Percentiles rank a stretch among this genome's conserved stretches.
phyloP scores from a whole-genome alignment of 768 basidiomycete species.

The Leucocoprinus birnbaumii region DNA sequence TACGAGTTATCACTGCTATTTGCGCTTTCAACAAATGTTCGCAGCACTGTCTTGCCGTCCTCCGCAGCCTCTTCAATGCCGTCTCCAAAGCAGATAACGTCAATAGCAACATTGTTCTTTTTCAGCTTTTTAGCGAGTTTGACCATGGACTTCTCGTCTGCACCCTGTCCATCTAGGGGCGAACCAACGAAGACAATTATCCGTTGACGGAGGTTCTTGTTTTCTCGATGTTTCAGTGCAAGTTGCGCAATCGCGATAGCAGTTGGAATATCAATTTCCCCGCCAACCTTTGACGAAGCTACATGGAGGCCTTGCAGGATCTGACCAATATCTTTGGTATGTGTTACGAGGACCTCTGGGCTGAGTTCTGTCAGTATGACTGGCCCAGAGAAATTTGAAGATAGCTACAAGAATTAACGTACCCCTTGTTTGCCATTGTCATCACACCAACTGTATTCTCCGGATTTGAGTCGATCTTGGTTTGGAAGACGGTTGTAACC shows the following conservation, averaged over 20 bases:
- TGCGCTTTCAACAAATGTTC: conserved; percentile 80
- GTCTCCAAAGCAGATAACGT: conserved; percentile 89
- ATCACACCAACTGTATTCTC: conserved; percentile 97
- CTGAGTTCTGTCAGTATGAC: conserved; percentile 33
- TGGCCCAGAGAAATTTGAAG: background rate
- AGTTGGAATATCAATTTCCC: conserved; percentile 83
- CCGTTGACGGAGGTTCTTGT: conserved; percentile 96
- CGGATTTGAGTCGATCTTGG: conserved; percentile 94
- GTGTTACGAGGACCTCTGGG: conserved; percentile 94
- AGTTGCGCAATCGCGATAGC: conserved; percentile 93
- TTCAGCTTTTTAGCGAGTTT: conserved; percentile 95
- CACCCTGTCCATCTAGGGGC: conserved; percentile 68
- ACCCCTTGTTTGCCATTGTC: conserved; percentile 99
- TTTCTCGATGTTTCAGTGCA: conserved; percentile 95
- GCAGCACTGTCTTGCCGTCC: conserved; percentile 64
- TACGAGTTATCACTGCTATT: conserved; percentile 86
- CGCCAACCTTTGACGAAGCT: conserved; percentile 70
- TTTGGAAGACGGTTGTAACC: conserved; percentile 83
- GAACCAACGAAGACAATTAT: conserved; percentile 94
- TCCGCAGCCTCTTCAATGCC: conserved; percentile 68
- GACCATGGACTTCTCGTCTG: conserved; percentile 77
- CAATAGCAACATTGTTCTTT: conserved; percentile 98
- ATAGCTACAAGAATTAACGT: conserved; percentile 20
- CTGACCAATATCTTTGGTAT: conserved; percentile 93
- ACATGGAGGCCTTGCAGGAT: conserved; percentile 78